Conservation (phyloP, 2,329 filamentous ascomycete genomes). For the Berkeleyomyces rouxiae region DNA sequence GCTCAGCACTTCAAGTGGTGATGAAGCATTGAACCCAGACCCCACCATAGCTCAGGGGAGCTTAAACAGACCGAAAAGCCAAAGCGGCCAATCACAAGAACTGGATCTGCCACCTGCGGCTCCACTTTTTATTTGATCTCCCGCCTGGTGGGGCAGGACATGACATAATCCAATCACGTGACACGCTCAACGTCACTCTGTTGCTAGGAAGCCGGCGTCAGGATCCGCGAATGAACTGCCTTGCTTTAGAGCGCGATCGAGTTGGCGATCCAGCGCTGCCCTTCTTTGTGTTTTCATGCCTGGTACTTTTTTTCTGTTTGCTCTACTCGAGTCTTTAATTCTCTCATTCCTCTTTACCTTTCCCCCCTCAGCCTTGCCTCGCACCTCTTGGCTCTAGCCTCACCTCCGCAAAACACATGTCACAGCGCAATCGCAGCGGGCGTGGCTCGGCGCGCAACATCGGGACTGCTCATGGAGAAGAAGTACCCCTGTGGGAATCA, state of each 20-base stretch:
- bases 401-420: slow-evolving; percentile 20
- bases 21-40: neutral
- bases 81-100: neutral
- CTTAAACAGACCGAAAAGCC: neutral
- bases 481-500: slow-evolving; percentile 27
- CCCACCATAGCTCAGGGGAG: neutral
- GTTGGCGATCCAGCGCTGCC: neutral
- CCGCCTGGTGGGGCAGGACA: neutral
- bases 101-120: neutral
- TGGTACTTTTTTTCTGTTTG: neutral
- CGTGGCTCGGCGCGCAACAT: slow-evolving; percentile 30
- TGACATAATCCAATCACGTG: neutral
- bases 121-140: neutral
- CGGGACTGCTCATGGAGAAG: slow-evolving; percentile 27
- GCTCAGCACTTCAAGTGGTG: neutral
- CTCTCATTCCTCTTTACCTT: neutral
- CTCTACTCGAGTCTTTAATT: neutral
- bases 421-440: slow-evolving; percentile 29
- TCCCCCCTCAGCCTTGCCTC: neutral
- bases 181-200: neutral
- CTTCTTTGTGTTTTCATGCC: too few species aligned
- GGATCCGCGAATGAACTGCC: neutral
- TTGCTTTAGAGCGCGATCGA: neutral
- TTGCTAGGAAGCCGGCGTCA: neutral
- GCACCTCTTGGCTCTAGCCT: too few species aligned